Base-by-base conservation (phyloP, 2,329 filamentous ascomycete species). In the Botrytis paeoniae region DNA sequence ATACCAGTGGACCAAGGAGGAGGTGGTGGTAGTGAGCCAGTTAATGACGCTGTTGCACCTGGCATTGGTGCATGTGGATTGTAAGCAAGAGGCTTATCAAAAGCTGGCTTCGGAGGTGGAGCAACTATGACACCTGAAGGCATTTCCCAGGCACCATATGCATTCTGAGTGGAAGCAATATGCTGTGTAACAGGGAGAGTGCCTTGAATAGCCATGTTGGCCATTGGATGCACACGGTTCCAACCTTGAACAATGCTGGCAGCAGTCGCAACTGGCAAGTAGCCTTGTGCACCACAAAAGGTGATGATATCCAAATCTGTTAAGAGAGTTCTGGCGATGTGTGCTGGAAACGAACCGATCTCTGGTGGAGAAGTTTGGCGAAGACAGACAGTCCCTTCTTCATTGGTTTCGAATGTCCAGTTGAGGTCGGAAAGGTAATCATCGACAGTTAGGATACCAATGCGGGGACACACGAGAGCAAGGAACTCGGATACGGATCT, bases 301-400 rank as follows among this genome's bases (percentile, higher is more conserved):
- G 72, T 63, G 20, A 78, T 73, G 18, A 79, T 45, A 16, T 79
- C 76, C 63, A 73, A 75, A 43, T 76, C 75, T 3, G 76, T 76
- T 73, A 79, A 75, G 35, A 37, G 70, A 25, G 75, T 77, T 43
- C 73, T 64, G 57, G 76, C 71, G 43, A 78, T 75, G 3, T 73
- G 29, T 22, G 64, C 54, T 9, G 68, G 64, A 35, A 79, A 75
- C 25, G 65, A 64, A 5, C 54, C 39, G 22, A 77, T 57, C 32
- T 78, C 75, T 37, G 76, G 76, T 12, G 41, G 35, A 10, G 70
- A 54, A 25, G 54, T 72, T 60, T 79, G 78, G 20, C 63, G 69
- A 57, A 77, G 70, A 6, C 48, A 43, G 10, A 76, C 51, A 29
- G 61, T 60, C 16, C 72, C 76, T 45, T 75, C 70, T 25, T 70